phyloP scores from a whole-genome alignment of 2,329 filamentous ascomycete genomes.

The Cercospora brassicicola region DNA sequence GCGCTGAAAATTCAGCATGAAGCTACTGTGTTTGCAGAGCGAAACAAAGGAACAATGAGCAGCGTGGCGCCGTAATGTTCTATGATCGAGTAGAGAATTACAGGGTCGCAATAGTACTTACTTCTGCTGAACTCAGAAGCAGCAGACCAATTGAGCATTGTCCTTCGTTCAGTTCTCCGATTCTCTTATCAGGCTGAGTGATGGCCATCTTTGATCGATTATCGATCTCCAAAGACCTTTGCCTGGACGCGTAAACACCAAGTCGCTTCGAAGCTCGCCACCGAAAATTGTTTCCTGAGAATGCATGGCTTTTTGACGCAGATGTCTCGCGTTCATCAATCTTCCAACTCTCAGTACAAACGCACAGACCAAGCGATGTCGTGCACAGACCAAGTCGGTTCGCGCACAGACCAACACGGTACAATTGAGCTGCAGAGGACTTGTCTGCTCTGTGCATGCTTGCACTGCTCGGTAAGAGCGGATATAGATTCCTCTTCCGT shows the following conservation, averaged over 20 bases:
- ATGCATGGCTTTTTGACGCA: neutral
- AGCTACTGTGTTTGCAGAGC: neutral
- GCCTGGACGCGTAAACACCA: neutral
- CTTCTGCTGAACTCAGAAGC: neutral
- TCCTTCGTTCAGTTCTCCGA: neutral
- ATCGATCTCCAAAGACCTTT: neutral
- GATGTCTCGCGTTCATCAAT: neutral
- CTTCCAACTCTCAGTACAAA: neutral
- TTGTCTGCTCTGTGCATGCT: too few relatives aligned
- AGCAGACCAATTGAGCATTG: neutral
- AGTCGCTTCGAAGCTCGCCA: too few relatives aligned
- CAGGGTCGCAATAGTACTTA: neutral
- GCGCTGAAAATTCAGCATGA: neutral
- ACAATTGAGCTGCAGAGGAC: neutral
- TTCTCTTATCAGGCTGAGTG: neutral
- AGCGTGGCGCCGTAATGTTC: neutral
- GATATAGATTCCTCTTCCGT: neutral
- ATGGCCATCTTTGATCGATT: neutral
- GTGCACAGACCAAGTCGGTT: neutral
- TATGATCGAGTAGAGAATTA: neutral
- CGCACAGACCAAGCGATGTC: neutral
- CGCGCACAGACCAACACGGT: neutral
- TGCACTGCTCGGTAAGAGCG: too few relatives aligned
- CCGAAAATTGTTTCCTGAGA: neutral
- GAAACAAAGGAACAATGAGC: neutral